Percentiles rank a stretch among this genome's conserved stretches.
Conservation (phyloP, 2,329 filamentous ascomycete species). For the Fusarium equiseti region DNA sequence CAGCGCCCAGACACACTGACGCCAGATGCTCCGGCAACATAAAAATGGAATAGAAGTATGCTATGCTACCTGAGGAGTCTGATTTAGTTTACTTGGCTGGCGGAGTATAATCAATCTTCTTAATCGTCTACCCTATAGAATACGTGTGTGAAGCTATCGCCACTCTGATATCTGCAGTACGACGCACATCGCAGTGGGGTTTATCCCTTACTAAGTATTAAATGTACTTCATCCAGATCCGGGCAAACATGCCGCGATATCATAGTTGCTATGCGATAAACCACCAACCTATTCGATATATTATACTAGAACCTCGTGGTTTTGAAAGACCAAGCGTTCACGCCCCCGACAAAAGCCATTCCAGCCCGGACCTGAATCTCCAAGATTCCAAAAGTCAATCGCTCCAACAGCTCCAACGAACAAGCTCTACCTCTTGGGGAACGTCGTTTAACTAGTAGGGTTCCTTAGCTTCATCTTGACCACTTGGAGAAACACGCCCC, state of each 20-base stretch:
- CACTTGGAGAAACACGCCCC: slow-evolving; percentile 4
- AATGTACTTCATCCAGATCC: background rate
- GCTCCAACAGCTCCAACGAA: background rate
- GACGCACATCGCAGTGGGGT: too few relatives aligned
- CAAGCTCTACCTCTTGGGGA: background rate
- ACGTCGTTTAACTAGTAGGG: background rate
- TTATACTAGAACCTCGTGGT: background rate
- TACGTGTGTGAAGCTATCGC: background rate
- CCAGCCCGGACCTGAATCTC: background rate
- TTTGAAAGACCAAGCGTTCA: background rate
- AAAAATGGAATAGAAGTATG: background rate
- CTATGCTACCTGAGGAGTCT: background rate
- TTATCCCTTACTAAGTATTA: too few relatives aligned
- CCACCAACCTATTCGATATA: background rate
- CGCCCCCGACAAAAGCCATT: background rate
- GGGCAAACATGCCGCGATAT: background rate
- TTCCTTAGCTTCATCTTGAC: slow-evolving; percentile 12
- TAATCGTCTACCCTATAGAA: slow-evolving; percentile 5
- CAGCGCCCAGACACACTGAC: background rate
- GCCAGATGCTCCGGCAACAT: background rate
- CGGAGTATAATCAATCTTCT: too few relatives aligned
- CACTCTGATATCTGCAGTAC: background rate
- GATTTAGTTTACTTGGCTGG: background rate
- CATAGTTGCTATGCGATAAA: background rate
- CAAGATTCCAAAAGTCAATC: slow-evolving; percentile 19